These are phyloP conservation scores for Evernia prunastri DNA, from an alignment of 495 filamentous ascomycete species.

Conservation along the genomic window DNA sequence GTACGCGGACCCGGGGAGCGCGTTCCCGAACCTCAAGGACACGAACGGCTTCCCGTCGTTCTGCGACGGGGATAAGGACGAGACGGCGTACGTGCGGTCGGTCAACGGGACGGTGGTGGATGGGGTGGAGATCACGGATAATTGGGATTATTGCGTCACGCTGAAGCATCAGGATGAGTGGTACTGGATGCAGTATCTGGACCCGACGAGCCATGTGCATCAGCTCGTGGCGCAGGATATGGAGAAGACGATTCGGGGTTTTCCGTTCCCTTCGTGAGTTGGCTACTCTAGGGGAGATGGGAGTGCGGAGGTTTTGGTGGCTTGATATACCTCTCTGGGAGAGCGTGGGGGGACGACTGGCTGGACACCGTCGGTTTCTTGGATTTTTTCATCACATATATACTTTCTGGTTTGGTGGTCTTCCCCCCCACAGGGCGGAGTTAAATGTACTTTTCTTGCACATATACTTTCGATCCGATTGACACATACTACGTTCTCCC, in stretches of 20 bases:
- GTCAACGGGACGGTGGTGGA: neutral
- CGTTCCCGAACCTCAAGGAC: neutral
- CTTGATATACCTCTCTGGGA: too few relatives aligned
- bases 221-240: conserved; percentile 12
- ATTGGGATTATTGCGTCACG: neutral
- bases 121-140: neutral
- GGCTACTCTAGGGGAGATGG: too few relatives aligned
- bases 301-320: too few relatives aligned
- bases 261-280: neutral
- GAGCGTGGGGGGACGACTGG: too few relatives aligned
- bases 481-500: too few relatives aligned
- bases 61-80: neutral
- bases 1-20: neutral
- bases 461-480: too few relatives aligned
- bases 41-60: neutral
- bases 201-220: conserved; percentile 1
- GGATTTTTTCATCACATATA: too few relatives aligned
- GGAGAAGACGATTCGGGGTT: neutral
- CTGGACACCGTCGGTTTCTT: too few relatives aligned
- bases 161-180: conserved; percentile 2
- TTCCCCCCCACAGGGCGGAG: too few relatives aligned
- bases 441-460: too few relatives aligned
- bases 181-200: conserved; percentile 14
- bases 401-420: too few relatives aligned
- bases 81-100: neutral